Conservation (phyloP, 2,329 filamentous ascomycete species). For the Penicillium sumatraense region DNA sequence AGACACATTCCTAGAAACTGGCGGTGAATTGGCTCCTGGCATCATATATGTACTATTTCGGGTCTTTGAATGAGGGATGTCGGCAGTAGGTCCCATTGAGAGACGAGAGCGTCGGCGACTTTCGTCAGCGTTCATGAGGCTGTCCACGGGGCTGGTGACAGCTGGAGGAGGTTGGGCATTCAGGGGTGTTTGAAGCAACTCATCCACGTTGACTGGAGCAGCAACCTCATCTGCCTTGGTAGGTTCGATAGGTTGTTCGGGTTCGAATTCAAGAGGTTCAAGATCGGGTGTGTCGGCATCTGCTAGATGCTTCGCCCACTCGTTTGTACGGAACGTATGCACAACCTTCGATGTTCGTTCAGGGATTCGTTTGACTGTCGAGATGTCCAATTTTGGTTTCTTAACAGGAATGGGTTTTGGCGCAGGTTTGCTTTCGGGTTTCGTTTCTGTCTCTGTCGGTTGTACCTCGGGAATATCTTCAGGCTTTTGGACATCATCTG, state of each 20-base stretch:
- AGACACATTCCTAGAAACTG: constrained; percentile 17
- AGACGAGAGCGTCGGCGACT: constrained; percentile 18
- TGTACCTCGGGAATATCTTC: background rate
- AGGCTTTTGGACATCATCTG: background rate
- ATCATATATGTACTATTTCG: constrained; percentile 11
- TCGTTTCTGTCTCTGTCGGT: background rate
- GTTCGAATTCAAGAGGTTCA: constrained; percentile 44
- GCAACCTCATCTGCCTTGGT: constrained; percentile 53
- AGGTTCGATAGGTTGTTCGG: constrained; percentile 36
- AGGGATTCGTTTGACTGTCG: constrained; percentile 63
- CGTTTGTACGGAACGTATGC: constrained; percentile 84
- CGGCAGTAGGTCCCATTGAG: constrained; percentile 9
- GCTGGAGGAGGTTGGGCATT: constrained; percentile 53
- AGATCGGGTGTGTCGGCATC: constrained; percentile 72
- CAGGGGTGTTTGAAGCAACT: constrained; percentile 67
- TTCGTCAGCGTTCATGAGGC: constrained; percentile 17
- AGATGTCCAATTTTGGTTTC: constrained; percentile 33
- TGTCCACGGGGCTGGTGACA: constrained; percentile 22
- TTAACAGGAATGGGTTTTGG: background rate
- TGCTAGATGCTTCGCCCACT: constrained; percentile 91
- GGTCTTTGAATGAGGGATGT: constrained; percentile 11
- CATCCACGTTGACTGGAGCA: constrained; percentile 66
- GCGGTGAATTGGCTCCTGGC: constrained; percentile 4
- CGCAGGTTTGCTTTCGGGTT: background rate
- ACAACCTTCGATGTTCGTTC: constrained; percentile 75